phyloP scores from a whole-genome alignment of 768 basidiomycete genomes.

The Glaciozyma martinii region DNA sequence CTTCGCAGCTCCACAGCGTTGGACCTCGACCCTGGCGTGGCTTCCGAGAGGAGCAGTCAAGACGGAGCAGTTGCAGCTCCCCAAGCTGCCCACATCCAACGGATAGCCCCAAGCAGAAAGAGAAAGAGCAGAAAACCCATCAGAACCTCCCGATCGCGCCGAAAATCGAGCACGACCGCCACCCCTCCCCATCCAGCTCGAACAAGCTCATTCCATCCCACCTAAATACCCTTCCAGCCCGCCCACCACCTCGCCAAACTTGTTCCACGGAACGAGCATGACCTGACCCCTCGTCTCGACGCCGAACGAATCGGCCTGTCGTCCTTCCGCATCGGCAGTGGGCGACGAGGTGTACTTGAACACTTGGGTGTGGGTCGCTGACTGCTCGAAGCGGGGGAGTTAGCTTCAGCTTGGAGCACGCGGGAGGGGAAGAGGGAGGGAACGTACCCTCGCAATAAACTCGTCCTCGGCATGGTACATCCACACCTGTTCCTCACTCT shows the following conservation, averaged over 20 bases:
- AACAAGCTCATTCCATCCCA: not conserved
- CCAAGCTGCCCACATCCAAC: too few species aligned
- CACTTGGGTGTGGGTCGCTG: conserved; percentile 22
- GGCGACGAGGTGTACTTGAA: conserved; percentile 9
- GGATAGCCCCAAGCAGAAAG: too few species aligned
- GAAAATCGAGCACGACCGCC: too few species aligned
- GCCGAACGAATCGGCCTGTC: conserved; percentile 32
- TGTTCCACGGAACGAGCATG: conserved; percentile 27
- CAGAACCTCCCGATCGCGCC: too few species aligned
- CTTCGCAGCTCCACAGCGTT: too few species aligned
- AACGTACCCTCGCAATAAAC: conserved; percentile 54
- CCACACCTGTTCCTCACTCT: conserved; percentile 51
- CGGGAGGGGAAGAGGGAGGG: not conserved
- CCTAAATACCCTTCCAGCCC: conserved; percentile 28
- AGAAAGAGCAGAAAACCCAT: too few species aligned
- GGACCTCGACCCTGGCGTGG: too few species aligned
- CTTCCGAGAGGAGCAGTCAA: too few species aligned
- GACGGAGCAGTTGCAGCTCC: too few species aligned
- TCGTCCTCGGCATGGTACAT: conserved; percentile 84
- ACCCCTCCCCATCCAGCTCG: too few species aligned
- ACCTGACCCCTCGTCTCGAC: conserved; percentile 32
- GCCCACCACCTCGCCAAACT: conserved; percentile 19
- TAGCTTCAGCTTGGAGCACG: not conserved
- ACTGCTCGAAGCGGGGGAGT: conserved; percentile 1
- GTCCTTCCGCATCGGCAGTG: not conserved